Evolutionary conservation across 2,329 filamentous ascomycete genomes (phyloP), one percentile per base, ranked within the genome.

Genomic region (Davidsoniella neocaledoniae): DNA sequence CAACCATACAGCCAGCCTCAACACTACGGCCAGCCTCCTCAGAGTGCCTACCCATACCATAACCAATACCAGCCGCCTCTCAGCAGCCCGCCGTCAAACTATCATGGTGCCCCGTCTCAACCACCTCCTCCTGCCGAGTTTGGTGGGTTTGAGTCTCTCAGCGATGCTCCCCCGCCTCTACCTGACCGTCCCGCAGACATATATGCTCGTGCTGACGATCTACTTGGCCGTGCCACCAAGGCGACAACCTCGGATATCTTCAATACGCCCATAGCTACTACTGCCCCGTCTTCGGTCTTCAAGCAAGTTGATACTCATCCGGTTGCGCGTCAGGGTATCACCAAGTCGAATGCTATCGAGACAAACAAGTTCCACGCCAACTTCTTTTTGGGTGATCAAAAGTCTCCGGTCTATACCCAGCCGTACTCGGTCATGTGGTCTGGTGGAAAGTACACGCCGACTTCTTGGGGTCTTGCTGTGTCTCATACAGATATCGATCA

Each of bases 291-390:
- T 1, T 58, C 66, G 0, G 62, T 64, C 26, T 71, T 82, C 45
- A 48, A 58, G 7, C 61, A 64, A 39, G 67, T 68, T 25, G 57
- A 65, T 17, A 74, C 80, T 55, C 79, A 83, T 55, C 79, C 79
- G 0, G 74, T 75, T 23, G 64, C 71, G 39, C 69, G 74, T 12
- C 60, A 67, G 19, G 75, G 74, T 5, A 67, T 81, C 38, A 60
- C 57, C 29, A 62, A 67, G 14, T 57, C 63, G 1, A 60, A 61
- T 0, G 76, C 80, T 3, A 65, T 85, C 43, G 69, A 76, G 46
- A 90, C 84, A 21, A 90, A 88, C 68, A 88, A 85, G 59, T 88
- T 87, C 61, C 86, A 84, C 57, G 72, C 80, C 57, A 91, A 91
- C 58, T 77, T 91, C 55, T 86, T 86, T 61, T 69, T 95, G 0